phyloP scores from a whole-genome alignment of 768 basidiomycete genomes.

The Porphyrellus cyaneotinctus region DNA sequence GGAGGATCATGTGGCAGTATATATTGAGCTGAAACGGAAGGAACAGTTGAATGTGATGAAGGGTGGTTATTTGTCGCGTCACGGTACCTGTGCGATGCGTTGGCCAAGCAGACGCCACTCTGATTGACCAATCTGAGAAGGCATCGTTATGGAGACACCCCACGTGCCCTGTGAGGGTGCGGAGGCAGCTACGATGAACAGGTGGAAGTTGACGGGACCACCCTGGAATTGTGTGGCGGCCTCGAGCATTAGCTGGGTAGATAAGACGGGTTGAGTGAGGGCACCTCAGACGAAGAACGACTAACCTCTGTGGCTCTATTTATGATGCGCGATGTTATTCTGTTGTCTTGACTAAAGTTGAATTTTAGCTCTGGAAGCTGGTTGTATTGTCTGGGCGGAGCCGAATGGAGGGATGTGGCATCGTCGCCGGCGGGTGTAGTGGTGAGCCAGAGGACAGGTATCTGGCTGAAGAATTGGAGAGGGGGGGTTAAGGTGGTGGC shows the following conservation, averaged over 20 bases:
- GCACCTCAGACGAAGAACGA: background rate
- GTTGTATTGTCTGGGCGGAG: conserved; percentile 40
- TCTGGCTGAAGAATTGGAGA: conserved; percentile 10
- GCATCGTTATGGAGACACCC: conserved; percentile 23
- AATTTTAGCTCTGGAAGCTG: conserved; percentile 42
- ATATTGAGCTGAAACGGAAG: conserved; percentile 43
- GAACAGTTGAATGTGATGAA: conserved; percentile 18
- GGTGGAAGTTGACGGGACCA: conserved; percentile 40
- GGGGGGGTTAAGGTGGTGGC: background rate
- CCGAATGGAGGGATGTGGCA: conserved; percentile 12
- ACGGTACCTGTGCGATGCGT: conserved; percentile 43
- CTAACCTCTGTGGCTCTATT: conserved; percentile 45
- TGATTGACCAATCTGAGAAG: conserved; percentile 30
- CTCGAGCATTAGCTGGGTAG: conserved; percentile 26
- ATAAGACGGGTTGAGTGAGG: background rate
- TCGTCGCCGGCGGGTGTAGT: conserved; percentile 39
- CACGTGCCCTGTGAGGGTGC: conserved; percentile 35
- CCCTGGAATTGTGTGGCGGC: conserved; percentile 29
- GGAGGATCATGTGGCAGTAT: conserved; percentile 55
- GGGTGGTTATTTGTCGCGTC: background rate
- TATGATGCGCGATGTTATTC: conserved; percentile 42
- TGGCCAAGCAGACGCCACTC: conserved; percentile 42
- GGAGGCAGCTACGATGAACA: conserved; percentile 53
- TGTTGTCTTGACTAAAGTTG: conserved; percentile 40
- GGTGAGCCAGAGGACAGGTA: conserved; percentile 43